Conservation (phyloP, 371 early-diverging fungal genomes). For the Mucor lusitanicus region DNA sequence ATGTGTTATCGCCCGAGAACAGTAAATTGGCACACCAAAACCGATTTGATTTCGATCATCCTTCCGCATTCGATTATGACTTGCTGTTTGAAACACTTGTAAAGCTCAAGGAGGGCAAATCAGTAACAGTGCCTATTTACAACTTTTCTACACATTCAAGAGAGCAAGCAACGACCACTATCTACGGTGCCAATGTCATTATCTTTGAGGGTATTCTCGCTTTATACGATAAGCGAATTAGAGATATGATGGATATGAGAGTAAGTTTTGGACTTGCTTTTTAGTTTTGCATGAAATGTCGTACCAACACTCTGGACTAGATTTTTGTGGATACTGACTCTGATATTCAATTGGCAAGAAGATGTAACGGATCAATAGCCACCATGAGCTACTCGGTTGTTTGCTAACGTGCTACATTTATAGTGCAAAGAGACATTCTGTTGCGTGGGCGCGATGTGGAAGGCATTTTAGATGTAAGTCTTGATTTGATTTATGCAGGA, state of each 20-base stretch:
- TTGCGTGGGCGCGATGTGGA: conserved; percentile 85
- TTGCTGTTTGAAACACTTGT: conserved; percentile 67
- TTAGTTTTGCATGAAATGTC: conserved; percentile 10
- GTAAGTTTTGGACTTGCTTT: conserved; percentile 29
- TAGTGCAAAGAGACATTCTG: conserved; percentile 83
- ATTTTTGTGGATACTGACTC: conserved; percentile 95
- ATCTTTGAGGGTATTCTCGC: conserved; percentile 95
- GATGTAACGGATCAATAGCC: conserved; percentile 54
- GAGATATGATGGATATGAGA: conserved; percentile 89
- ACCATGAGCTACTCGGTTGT: neutral
- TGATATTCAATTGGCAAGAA: conserved; percentile 86
- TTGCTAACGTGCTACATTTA: neutral
- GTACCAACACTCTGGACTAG: conserved; percentile 25
- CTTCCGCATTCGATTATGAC: conserved; percentile 81
- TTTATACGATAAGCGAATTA: conserved; percentile 77
- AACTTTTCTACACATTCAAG: conserved; percentile 81
- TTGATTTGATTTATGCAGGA: neutral
- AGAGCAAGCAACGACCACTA: conserved; percentile 61
- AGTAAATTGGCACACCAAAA: conserved; percentile 64
- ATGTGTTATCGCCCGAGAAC: conserved; percentile 76
- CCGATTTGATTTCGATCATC: conserved; percentile 87
- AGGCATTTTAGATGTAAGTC: conserved; percentile 71
- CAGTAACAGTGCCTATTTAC: conserved; percentile 78
- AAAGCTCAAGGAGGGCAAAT: conserved; percentile 76
- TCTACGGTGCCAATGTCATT: conserved; percentile 92